phyloP scores from a whole-genome alignment of 768 basidiomycete genomes.

The Chalciporus sphaerocephalus region DNA sequence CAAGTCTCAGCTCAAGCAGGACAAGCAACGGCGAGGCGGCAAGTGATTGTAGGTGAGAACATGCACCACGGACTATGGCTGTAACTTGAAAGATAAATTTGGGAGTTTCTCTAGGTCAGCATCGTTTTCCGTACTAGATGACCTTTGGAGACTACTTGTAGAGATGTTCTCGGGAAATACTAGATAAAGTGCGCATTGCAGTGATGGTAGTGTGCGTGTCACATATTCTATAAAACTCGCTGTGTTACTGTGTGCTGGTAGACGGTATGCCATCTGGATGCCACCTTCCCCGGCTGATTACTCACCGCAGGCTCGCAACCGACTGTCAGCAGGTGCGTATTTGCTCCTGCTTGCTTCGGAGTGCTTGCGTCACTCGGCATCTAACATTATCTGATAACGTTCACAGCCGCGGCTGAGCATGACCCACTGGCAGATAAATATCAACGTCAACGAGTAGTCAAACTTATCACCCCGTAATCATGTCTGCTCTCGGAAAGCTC shows the following conservation, averaged over 20 bases:
- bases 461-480: conserved; percentile 6
- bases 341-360: neutral
- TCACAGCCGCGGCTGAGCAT: neutral
- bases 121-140: neutral
- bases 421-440: neutral
- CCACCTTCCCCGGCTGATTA: too few species aligned
- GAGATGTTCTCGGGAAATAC: too few species aligned
- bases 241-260: too few species aligned
- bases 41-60: conserved; percentile 4
- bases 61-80: conserved; percentile 1
- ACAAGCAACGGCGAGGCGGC: conserved; percentile 1
- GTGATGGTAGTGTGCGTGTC: neutral
- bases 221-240: too few species aligned
- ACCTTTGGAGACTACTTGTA: neutral
- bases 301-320: too few species aligned
- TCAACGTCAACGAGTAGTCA: neutral
- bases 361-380: too few species aligned
- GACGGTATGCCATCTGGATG: too few species aligned
- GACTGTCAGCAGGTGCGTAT: neutral
- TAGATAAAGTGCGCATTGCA: neutral
- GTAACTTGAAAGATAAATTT: neutral
- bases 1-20: conserved; percentile 15
- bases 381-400: neutral
- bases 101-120: neutral
- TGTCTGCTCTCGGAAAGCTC: conserved; percentile 26